These are phyloP conservation scores for Prunus kanzakura DNA, from an alignment of 306 rosid species.

Conservation along the genomic window DNA sequence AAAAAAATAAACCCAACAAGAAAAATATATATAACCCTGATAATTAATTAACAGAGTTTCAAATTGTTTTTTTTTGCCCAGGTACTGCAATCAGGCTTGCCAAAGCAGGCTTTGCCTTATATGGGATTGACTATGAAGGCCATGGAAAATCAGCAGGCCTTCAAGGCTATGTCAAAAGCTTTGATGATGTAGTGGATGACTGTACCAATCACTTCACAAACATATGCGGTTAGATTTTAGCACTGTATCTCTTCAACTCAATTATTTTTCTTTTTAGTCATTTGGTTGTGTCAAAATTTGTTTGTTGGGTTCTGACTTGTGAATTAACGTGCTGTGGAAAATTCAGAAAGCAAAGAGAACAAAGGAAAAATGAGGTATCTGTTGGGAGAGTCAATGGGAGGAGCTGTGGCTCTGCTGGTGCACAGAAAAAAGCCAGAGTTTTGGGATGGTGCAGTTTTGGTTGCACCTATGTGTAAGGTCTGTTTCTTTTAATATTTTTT, in stretches of 20 bases:
- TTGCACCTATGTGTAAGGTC: constrained; percentile 99
- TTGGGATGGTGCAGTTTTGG: constrained; percentile 95
- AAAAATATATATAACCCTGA: not conserved
- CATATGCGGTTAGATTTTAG: constrained; percentile 51
- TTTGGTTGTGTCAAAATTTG: too few relatives aligned
- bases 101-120: constrained; percentile 62
- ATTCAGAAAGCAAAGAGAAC: constrained; percentile 55
- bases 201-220: constrained; percentile 45
- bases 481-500: not conserved
- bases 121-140: constrained; percentile 89
- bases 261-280: not conserved
- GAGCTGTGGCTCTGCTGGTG: constrained; percentile 71
- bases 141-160: constrained; percentile 91
- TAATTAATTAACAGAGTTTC: not conserved
- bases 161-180: constrained; percentile 45
- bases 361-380: constrained; percentile 59
- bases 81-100: constrained; percentile 73
- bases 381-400: constrained; percentile 97
- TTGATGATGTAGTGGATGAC: constrained; percentile 54
- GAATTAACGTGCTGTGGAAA: not conserved
- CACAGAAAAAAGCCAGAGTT: constrained; percentile 56
- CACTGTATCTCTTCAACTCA: not conserved
- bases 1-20: not conserved
- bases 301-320: too few relatives aligned
- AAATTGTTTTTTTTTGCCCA: not conserved